phyloP scores from a whole-genome alignment of 2,329 filamentous ascomycete genomes.

The Paecilomyces niveus region DNA sequence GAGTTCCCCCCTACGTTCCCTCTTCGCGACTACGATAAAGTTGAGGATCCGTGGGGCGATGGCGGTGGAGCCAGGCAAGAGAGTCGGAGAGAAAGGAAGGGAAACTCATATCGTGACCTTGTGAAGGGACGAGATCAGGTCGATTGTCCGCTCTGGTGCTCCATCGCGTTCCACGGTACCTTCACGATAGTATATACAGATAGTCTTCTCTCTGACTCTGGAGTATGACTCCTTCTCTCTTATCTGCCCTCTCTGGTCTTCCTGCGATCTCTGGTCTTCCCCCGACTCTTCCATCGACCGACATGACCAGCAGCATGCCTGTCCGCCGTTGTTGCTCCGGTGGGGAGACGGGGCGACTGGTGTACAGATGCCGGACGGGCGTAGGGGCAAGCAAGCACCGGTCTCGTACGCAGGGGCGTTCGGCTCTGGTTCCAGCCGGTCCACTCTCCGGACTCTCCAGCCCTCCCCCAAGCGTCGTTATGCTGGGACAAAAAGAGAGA shows the following conservation, averaged over 20 bases:
- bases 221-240: no score
- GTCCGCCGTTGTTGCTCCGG: not conserved
- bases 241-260: not conserved
- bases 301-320: not conserved
- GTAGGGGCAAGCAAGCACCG: not conserved
- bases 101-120: not conserved
- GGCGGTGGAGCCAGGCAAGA: not conserved
- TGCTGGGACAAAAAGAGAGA: not conserved
- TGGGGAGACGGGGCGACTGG: not conserved
- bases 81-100: not conserved
- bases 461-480: not conserved
- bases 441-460: not conserved
- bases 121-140: not conserved
- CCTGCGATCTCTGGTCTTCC: not conserved
- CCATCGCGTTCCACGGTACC: not conserved
- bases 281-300: no score
- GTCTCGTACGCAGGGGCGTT: not conserved
- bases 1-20: not conserved
- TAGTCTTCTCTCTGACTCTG: no score
- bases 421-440: not conserved
- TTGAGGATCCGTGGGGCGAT: not conserved
- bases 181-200: no score
- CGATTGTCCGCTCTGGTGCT: not conserved
- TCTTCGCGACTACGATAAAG: not conserved
- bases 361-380: not conserved